Evolutionary conservation across 257 asterid genomes (phyloP).

Genomic region (Ophiorrhiza pumila): DNA sequence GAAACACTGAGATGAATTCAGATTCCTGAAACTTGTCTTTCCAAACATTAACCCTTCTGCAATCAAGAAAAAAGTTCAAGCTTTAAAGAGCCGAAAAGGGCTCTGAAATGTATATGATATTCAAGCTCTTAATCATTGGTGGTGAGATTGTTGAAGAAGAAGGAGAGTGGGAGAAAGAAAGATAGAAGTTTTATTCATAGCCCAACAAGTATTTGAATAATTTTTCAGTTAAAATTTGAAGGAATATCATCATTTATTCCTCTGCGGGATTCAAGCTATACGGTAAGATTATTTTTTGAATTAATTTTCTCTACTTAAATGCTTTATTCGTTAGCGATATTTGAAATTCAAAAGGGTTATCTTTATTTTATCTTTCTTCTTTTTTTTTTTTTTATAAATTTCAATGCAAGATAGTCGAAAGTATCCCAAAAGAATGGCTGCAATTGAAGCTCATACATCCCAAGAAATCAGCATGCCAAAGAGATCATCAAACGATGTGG

Average conservation of each 20-base stretch:
- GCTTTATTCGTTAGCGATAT: not conserved
- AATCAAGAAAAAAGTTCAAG: not conserved
- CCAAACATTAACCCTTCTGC: too few relatives aligned
- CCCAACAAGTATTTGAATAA: not conserved
- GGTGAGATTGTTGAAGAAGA: slow-evolving; percentile 85
- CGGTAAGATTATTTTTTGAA: slow-evolving; percentile 18
- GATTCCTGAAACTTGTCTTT: slow-evolving; percentile 27
- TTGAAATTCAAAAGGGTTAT: slow-evolving; percentile 13
- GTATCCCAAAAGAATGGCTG: slow-evolving; percentile 4
- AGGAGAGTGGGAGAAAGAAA: slow-evolving; percentile 82
- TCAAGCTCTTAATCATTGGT: slow-evolving; percentile 70
- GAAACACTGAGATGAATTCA: not conserved
- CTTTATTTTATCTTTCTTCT: not conserved
- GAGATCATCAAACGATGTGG: slow-evolving; percentile 28
- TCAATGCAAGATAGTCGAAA: not conserved
- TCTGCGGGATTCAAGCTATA: slow-evolving; percentile 14
- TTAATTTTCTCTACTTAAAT: not conserved
- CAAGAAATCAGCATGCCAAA: slow-evolving; percentile 2
- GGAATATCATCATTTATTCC: slow-evolving; percentile 1
- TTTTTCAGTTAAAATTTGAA: not conserved
- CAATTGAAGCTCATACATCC: slow-evolving; percentile 26
- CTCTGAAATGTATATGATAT: slow-evolving; percentile 68
- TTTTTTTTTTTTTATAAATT: not conserved
- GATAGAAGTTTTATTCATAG: slow-evolving; percentile 29
- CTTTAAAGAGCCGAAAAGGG: slow-evolving; percentile 36